Conservation (phyloP, 257 asterid genomes). For the Primulina eburnea region DNA sequence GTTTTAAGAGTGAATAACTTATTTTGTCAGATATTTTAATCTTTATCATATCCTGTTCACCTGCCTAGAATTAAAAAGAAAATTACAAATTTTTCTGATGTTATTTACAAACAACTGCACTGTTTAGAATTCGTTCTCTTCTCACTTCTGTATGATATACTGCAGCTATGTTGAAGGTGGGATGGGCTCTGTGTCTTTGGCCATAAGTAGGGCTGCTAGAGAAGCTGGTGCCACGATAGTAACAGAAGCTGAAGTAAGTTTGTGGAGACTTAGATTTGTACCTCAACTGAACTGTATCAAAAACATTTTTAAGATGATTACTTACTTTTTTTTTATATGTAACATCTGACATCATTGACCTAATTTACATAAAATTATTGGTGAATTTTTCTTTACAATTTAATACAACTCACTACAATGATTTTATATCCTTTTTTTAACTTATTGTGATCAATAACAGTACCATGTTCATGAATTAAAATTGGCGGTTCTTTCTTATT, state of each 20-base stretch:
- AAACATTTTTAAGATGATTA: not conserved
- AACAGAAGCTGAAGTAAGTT: conserved; percentile 76
- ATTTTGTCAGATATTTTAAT: not conserved
- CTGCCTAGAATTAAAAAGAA: not conserved
- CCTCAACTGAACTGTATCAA: conserved; percentile 11
- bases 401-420: not conserved
- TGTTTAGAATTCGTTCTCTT: conserved; percentile 20
- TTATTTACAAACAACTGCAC: conserved; percentile 15
- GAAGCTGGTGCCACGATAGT: conserved; percentile 87
- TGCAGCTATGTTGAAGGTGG: conserved; percentile 96
- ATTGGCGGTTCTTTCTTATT: not conserved
- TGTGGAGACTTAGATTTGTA: conserved; percentile 20
- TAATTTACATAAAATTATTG: not conserved
- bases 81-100: conserved; percentile 5
- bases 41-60: conserved; percentile 12
- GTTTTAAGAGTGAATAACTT: conserved; percentile 7
- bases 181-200: conserved; percentile 92
- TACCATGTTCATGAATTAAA: not conserved
- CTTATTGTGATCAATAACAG: not conserved
- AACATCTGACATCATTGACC: not conserved
- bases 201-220: conserved; percentile 71
- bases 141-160: conserved; percentile 23
- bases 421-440: too few relatives aligned
- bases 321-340: not conserved
- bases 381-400: not conserved